phyloP scores from a whole-genome alignment of 2,329 filamentous ascomycete species.

The Colletotrichum shisoi region DNA sequence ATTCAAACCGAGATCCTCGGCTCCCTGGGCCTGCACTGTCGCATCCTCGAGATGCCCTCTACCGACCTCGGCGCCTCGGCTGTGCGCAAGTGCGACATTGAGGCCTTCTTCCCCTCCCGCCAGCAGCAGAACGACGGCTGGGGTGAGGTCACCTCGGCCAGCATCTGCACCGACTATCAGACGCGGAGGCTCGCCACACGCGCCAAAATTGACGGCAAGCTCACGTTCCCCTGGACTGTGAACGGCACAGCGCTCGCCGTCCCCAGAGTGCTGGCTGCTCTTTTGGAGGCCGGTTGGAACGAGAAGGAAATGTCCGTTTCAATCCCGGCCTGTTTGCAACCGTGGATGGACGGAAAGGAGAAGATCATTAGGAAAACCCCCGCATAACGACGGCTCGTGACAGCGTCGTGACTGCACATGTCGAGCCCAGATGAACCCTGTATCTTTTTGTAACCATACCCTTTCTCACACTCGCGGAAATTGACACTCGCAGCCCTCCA shows the following conservation, averaged over 20 bases:
- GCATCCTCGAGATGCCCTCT: conserved; percentile 91
- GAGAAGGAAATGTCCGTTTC: conserved; percentile 70
- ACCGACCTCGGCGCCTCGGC: conserved; percentile 90
- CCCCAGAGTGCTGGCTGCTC: conserved; percentile 84
- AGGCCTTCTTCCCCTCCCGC: conserved; percentile 90
- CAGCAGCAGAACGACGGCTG: conserved; percentile 72
- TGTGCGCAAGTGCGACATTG: conserved; percentile 87
- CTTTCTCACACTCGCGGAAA: neutral
- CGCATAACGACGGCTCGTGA: neutral
- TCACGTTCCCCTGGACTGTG: conserved; percentile 84
- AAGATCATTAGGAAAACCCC: conserved; percentile 59
- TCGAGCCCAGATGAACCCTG: neutral
- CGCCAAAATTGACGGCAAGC: conserved; percentile 63
- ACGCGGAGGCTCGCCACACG: conserved; percentile 80
- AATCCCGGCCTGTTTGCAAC: conserved; percentile 79
- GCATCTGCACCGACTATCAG: conserved; percentile 95
- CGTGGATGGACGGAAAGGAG: conserved; percentile 82
- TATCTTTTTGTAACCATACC: conserved; percentile 10
- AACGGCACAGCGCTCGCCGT: conserved; percentile 95
- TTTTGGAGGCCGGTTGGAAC: conserved; percentile 92
- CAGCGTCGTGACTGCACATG: neutral
- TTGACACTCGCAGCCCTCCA: no score
- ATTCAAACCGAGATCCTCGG: conserved; percentile 86
- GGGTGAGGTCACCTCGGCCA: conserved; percentile 92
- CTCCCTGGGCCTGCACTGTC: conserved; percentile 80